Base-by-base conservation (phyloP, 2,329 filamentous ascomycete species). In the Clonostachys solani region DNA sequence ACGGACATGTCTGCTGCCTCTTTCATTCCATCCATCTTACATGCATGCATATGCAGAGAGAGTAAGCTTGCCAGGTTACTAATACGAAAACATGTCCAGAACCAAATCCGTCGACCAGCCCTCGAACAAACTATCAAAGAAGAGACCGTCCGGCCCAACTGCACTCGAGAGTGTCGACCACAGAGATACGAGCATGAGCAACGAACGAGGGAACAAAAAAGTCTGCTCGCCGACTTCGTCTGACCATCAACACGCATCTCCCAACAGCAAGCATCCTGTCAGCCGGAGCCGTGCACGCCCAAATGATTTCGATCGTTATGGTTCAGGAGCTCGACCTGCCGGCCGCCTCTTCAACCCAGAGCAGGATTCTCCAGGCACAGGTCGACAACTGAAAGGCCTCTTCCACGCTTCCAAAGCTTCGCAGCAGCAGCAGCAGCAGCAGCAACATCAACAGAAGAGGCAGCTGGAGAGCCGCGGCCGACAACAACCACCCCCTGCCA, bases 301-400 rank as follows among this genome's bases (percentile, higher is more conserved):
- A 3, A 46, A 47, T 29, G 58, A 60, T 15, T 57, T 59, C 46
- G 56, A 57, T n/a, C 56, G 60, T 8, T 29, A 29, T 29, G 57
- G 53, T 0, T n/a, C 15, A 12, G 15, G 17, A 48, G 50, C 7
- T 43, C 42, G 47, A 2, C 45, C 52, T 4, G 53, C 54, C 6
- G 49, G 60, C 1, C 57, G 59, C 19, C 60, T 66, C 0, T 65
- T 61, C 61, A 53, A 44, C 2, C 56, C 60, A 1, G 52, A 60
- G 4, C 59, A 61, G 29, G 55, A 38, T 38, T n/a, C 17, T 4
- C 9, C 23, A 29, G 23, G 23, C 10, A 9, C 23, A 29, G 23
- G 23, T 29, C 23, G 23, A 29, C 23, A 29, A 29, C 23, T 9
- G 23, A 29, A 29, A 29, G 23, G 23, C 23, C 9, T 38, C 4